These are phyloP conservation scores for Ceratobasidium sp. DNA, from an alignment of 1,284 basidiomycete species.

Conservation along the genomic window DNA sequence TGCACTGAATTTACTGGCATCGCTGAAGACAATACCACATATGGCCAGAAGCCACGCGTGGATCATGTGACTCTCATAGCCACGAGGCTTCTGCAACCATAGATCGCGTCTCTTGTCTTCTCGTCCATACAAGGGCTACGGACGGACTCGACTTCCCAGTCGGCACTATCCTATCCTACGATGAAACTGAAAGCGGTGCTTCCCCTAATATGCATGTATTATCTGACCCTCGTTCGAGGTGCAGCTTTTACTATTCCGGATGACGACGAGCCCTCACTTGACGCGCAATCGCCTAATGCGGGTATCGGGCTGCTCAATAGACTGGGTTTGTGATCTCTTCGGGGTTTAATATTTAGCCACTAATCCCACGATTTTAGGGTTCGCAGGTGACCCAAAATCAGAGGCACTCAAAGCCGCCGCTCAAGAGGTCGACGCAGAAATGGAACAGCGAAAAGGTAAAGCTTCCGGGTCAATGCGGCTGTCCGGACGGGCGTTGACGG, in stretches of 20 bases:
- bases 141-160: neutral
- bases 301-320: neutral
- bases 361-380: neutral
- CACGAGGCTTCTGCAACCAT: too few relatives aligned
- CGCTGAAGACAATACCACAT: too few relatives aligned
- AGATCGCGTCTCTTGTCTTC: too few relatives aligned
- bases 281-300: neutral
- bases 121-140: too few relatives aligned
- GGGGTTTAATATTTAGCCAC: neutral
- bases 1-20: neutral
- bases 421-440: neutral
- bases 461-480: neutral
- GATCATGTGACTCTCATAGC: too few relatives aligned
- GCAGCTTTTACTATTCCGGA: neutral
- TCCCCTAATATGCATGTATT: neutral
- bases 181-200: neutral
- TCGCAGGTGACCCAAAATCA: neutral
- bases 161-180: neutral
- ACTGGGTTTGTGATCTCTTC: slow-evolving; percentile 2
- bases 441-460: slow-evolving; percentile 13
- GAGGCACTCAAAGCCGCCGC: slow-evolving; percentile 17
- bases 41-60: too few relatives aligned
- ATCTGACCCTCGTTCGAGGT: neutral
- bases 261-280: neutral
- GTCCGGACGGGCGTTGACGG: too few relatives aligned